Base-by-base conservation (phyloP, 306 rosid species). In the Cucurbita argyrosperma region DNA sequence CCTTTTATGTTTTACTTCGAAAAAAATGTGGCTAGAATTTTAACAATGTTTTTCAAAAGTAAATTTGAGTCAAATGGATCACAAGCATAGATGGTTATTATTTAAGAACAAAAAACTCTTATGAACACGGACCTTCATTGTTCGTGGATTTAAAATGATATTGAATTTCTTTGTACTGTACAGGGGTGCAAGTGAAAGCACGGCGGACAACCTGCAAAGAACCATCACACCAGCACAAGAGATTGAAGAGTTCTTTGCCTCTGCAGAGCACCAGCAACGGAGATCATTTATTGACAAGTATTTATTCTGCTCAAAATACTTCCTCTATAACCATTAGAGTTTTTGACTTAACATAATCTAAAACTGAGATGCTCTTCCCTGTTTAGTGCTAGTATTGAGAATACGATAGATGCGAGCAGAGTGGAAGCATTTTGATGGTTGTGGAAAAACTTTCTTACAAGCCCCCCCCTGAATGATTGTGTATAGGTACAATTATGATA, bases 401-500 rank as follows among this genome's bases (percentile, higher is more conserved):
- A 23, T 23, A 5, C 30, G 38, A 23, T 57, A 4, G 63, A 23
- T 57, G 3, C 8, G 16, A 30, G 66, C 66, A 35, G 66, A 35
- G 40, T 1, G 19, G 58, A 37, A 60, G 43, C 15, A 7, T 14
- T 14, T 60, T 62, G 69, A 38, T 8, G 50, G 49, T n/a, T 16
- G 9, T 18, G 70, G 10, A 63, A 39, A 39, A 63, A 63, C 50
- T 40, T 62, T 63, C 50, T 15, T 40, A 63, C 49, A 8, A 63
- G 9, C 61, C 43, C 45, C 43, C 43, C 45, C 16, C 59, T 40
- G 71, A 58, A 61, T 53, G 79, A 78, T 77, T 60, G 5, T 65
- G 76, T 89, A 30, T 30, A 93, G 98, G 88, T 93, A 93, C 83
- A 93, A 93, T 85, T 93, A 88, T 39, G 96, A 93, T 76, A 46